Evolutionary conservation across 305 asterid genomes (phyloP), one percentile per base, ranked within the genome.

Genomic region (Fraxinus ornus): DNA sequence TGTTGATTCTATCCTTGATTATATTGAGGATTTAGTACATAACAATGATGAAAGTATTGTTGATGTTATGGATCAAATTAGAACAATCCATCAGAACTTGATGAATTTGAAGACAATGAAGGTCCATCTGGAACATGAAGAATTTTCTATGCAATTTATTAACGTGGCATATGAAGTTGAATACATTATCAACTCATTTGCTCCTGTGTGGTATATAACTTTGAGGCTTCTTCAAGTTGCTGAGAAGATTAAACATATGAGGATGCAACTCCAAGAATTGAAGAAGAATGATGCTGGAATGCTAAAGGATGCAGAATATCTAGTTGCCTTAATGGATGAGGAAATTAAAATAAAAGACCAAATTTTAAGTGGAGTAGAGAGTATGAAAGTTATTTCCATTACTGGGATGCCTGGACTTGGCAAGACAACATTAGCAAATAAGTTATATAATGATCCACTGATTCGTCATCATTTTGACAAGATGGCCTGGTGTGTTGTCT

Each of bases 381-480:
- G n/a, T 60, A 39, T 2, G 83, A 79, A 60, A 15, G 78, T 80
- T 33, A 79, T 79, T 3, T 47, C 10, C 68, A 57, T 57, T n/a
- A n/a, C 3, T n/a, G 28, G 26, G 10, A 57, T 57, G 24, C 68
- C 24, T 1, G 68, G 68, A 57, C 0, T 57, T 57, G 9, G 68
- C 19, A 17, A 57, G 60, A 81, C 87, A 0, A 80, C 87, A 17
- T 30, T 86, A 0, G 81, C 86, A 0, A 86, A 35, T 0, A 86
- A 74, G 2, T 26, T 86, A 21, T 78, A 71, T 2, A 7, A 64
- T 36, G 8, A 35, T 30, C 36, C 24, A 0, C 5, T 0, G 1
- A 33, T 80, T 8, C 22, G 7, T 15, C 1, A 35, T 15, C 1
- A 83, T 10, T 86, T 86, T 49, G 3, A 60, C 2, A 21, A 5